phyloP scores from a whole-genome alignment of 805 yeast genomes.

The Candida pseudoglaebosa region DNA sequence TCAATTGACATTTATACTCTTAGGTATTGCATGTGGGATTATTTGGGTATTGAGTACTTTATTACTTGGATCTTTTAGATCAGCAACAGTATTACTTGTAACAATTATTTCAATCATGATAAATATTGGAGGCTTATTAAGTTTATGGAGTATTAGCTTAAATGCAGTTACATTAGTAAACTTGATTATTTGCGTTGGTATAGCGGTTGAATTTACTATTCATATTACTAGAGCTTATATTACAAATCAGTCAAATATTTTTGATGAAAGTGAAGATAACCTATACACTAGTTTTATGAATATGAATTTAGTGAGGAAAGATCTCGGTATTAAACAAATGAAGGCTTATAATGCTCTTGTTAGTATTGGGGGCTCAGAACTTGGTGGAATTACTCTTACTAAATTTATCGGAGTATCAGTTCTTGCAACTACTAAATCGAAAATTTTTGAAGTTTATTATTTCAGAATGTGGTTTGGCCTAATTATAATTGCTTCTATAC shows the following conservation, averaged over 20 bases:
- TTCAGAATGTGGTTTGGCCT: constrained; percentile 92
- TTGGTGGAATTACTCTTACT: constrained; percentile 87
- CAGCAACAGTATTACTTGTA: constrained; percentile 52
- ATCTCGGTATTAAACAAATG: constrained; percentile 7
- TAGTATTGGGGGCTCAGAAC: constrained; percentile 84
- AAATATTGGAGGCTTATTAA: constrained; percentile 79
- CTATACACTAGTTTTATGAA: constrained; percentile 15
- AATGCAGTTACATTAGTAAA: constrained; percentile 91
- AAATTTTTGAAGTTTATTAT: constrained; percentile 86
- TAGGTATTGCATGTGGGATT: constrained; percentile 48
- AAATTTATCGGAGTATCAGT: constrained; percentile 85
- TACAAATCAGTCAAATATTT: constrained; percentile 32
- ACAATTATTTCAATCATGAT: constrained; percentile 64
- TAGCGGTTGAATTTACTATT: constrained; percentile 89
- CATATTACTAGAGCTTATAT: constrained; percentile 82
- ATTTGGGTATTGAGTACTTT: constrained; percentile 52
- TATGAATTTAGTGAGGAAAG: constrained; percentile 1
- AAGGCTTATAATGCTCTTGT: constrained; percentile 58
- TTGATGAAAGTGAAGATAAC: constrained; percentile 13
- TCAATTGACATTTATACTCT: constrained; percentile 50
- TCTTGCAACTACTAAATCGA: constrained; percentile 79
- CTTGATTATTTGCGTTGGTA: constrained; percentile 85
- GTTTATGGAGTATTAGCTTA: constrained; percentile 66
- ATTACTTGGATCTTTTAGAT: constrained; percentile 62
- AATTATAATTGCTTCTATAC: constrained; percentile 71